A percentile compares a stretch with the other conserved stretches of the same genome.
Conservation (phyloP, 2,329 filamentous ascomycete species). For the Paracorniculantispora psalliotae region DNA sequence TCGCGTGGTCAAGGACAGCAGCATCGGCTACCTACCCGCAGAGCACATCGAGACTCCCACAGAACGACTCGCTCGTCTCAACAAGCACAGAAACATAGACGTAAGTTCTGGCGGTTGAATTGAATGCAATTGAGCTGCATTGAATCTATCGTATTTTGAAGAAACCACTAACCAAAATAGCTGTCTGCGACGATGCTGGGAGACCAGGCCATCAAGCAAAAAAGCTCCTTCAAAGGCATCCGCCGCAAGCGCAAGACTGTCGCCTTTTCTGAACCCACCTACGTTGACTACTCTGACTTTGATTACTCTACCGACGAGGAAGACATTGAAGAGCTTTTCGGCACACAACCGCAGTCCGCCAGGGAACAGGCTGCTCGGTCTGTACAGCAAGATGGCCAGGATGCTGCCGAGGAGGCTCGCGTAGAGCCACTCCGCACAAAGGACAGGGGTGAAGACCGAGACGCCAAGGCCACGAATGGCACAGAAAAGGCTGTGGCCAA, state of each 20-base stretch:
- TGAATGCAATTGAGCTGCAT: too few relatives aligned
- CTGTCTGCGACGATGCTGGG: slow-evolving; percentile 59
- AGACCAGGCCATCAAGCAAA: slow-evolving; percentile 68
- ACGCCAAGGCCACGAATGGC: slow-evolving; percentile 3
- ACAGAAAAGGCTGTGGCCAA: not conserved
- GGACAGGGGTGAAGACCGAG: not conserved
- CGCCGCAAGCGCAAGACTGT: slow-evolving; percentile 81
- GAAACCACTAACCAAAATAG: slow-evolving; percentile 35
- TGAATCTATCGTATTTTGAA: too few relatives aligned
- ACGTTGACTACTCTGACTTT: slow-evolving; percentile 80
- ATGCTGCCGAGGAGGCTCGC: slow-evolving; percentile 14
- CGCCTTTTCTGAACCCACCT: slow-evolving; percentile 78
- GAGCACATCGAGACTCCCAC: slow-evolving; percentile 98
- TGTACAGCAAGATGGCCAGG: slow-evolving; percentile 25
- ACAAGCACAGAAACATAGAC: slow-evolving; percentile 98
- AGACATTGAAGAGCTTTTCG: slow-evolving; percentile 42
- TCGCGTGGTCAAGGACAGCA: slow-evolving; percentile 93
- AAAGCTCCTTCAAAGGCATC: slow-evolving; percentile 79
- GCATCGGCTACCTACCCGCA: slow-evolving; percentile 88
- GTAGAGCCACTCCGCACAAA: slow-evolving; percentile 10
- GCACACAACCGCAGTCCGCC: slow-evolving; percentile 23
- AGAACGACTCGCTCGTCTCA: slow-evolving; percentile 84
- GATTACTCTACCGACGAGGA: slow-evolving; percentile 79
- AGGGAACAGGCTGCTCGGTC: slow-evolving; percentile 19
- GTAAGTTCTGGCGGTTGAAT: slow-evolving; percentile 55